A percentile compares a stretch with the other conserved stretches of the same genome.
These are phyloP conservation scores for Globisporangium recalcitrans DNA, from an alignment of 352 stramenopile genomes.

Conservation along the genomic window DNA sequence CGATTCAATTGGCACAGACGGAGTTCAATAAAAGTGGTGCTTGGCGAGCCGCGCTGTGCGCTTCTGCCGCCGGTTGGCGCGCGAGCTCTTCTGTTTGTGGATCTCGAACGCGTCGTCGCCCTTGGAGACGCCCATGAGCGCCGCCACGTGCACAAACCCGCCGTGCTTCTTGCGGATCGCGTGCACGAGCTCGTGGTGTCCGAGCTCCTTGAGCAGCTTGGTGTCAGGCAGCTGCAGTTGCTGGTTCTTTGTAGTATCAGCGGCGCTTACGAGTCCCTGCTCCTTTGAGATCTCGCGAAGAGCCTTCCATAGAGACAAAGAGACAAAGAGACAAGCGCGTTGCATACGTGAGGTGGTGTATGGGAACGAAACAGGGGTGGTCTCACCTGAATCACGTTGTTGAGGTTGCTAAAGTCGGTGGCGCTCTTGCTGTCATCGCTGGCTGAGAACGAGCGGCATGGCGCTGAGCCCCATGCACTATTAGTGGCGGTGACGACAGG, in stretches of 20 bases:
- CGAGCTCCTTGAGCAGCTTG: constrained; percentile 63
- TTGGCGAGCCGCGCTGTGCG: constrained; percentile 44
- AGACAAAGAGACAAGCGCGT: too few relatives aligned
- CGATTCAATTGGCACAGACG: background rate
- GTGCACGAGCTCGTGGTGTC: constrained; percentile 52
- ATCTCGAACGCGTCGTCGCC: constrained; percentile 37
- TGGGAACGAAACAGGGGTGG: background rate
- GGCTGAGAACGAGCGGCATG: constrained; percentile 1
- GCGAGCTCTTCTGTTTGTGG: constrained; percentile 64
- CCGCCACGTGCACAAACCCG: constrained; percentile 53
- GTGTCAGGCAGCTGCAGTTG: constrained; percentile 48
- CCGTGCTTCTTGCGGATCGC: constrained; percentile 84
- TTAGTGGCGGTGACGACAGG: background rate
- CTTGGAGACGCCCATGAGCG: constrained; percentile 45
- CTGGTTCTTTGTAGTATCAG: constrained; percentile 6
- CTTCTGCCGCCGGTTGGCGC: constrained; percentile 58
- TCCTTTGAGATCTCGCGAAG: constrained; percentile 54
- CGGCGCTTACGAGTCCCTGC: constrained; percentile 25
- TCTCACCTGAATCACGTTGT: constrained; percentile 57
- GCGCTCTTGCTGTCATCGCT: background rate
- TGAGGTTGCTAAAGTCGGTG: constrained; percentile 55
- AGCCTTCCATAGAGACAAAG: constrained; percentile 27
- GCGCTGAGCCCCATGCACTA: background rate
- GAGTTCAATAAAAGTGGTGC: constrained; percentile 74
- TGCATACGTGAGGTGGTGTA: background rate